Evolutionary conservation across 257 asterid genomes (phyloP).

Genomic region (Plantago major): DNA sequence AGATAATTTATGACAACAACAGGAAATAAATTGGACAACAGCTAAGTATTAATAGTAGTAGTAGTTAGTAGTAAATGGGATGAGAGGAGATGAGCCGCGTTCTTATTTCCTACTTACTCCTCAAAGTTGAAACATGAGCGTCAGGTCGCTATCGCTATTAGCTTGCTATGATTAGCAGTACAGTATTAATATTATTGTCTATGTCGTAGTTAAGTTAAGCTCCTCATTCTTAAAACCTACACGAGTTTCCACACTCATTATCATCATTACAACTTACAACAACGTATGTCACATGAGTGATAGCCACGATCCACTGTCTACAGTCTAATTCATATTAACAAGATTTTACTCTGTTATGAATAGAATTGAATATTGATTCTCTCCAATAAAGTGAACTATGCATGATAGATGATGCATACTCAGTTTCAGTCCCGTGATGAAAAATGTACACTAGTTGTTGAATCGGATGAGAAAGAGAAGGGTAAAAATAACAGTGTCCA

Average conservation of each 20-base stretch:
- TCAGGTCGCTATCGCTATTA: background rate
- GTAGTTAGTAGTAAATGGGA: too few species aligned
- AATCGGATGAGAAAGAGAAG: too few species aligned
- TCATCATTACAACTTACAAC: background rate
- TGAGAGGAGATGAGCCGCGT: too few species aligned
- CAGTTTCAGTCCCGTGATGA: too few species aligned
- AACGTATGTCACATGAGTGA: too few species aligned
- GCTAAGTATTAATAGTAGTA: background rate
- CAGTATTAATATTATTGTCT: background rate
- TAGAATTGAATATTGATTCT: too few species aligned
- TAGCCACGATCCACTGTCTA: too few species aligned
- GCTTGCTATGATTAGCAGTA: background rate
- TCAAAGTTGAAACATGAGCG: background rate
- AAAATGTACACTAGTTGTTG: too few species aligned
- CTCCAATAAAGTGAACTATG: background rate
- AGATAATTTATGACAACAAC: too few species aligned
- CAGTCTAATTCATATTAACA: too few species aligned
- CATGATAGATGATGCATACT: background rate
- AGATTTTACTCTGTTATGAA: too few species aligned
- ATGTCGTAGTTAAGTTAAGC: background rate
- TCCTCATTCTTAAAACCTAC: background rate
- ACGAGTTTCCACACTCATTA: constrained; percentile 1
- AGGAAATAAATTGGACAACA: constrained; percentile 2
- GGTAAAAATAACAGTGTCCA: too few species aligned
- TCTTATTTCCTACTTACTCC: background rate